Evolutionary conservation across 805 yeast species (phyloP), one percentile per base, ranked within the genome.

Genomic region (Allodekkera sacchari): DNA sequence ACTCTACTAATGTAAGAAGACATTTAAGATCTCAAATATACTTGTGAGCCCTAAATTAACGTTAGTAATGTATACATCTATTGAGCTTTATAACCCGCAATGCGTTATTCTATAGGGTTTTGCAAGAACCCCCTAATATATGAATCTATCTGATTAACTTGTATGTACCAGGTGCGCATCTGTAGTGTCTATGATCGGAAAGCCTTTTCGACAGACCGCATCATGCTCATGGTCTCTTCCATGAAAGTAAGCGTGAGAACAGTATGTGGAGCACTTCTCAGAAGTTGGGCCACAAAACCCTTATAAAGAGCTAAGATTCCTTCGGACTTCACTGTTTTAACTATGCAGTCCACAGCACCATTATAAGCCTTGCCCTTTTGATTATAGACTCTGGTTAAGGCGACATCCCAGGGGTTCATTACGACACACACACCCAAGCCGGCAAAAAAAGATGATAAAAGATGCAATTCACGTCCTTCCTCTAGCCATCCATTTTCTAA

Each of bases 391-490:
- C 98, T 74, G 1, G 98, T 92, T 59, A 92, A 65, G 32, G 92
- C 71, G 27, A 92, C 97, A 57, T 92, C 98, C 74, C 95, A 87
- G 11, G 98, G 97, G 55, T 88, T 92, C 96, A 92, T 89, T 20
- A 84, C 95, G 14, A 88, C 65, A 31, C 94, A 88, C 20, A 92
- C 97, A 45, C 95, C 96, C 25, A 87, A 53, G 27, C 98, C 98
- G 6, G 96, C 78, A 41, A 70, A 61, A 1, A 88, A 74, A 26
- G 87, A 74, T 1, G 95, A 74, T 8, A 69, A 49, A 39, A 89
- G 66, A 54, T 87, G 95, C 38, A 83, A 61, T 2, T 67, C 64
- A 2, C 88, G 68, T 20, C 88, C 84, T 25, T 80, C 81, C 5
- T 55, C 53, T 36, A 78, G 63, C 12, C 77, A 22, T 18, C 71